Evolutionary conservation across 495 filamentous ascomycete species (phyloP).

Genomic region (Penicillium verhagenii): DNA sequence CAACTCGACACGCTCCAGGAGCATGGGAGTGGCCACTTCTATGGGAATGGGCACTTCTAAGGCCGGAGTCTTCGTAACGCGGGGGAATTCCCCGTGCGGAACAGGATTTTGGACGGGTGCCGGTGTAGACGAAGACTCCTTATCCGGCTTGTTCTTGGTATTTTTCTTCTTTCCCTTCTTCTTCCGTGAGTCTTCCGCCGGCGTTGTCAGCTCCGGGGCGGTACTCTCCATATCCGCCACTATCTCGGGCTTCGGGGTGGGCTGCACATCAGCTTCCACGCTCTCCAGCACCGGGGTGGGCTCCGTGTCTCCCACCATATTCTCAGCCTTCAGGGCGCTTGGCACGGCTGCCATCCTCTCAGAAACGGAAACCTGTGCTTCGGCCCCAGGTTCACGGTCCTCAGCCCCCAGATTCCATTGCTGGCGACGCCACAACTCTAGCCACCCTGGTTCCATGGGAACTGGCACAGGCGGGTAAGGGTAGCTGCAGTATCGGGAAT

Average conservation of each 20-base stretch:
- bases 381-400: background rate
- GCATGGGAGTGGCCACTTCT: background rate
- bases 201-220: background rate
- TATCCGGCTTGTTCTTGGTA: background rate
- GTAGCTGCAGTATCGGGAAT: background rate
- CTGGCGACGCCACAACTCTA: background rate
- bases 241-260: background rate
- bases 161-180: slow-evolving; percentile 3
- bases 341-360: background rate
- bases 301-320: background rate
- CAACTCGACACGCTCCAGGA: background rate
- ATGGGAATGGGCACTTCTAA: background rate
- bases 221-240: background rate
- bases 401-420: background rate
- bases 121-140: background rate
- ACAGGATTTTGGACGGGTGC: background rate
- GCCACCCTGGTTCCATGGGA: background rate
- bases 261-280: background rate
- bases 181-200: background rate
- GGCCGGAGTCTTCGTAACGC: background rate
- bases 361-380: background rate
- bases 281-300: background rate
- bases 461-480: background rate
- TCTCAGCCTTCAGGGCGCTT: background rate
- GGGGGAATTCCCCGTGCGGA: background rate